Percentiles rank a stretch among this genome's conserved stretches.
Conservation (phyloP, 2,329 filamentous ascomycete genomes). For the Aspergillus candidus region DNA sequence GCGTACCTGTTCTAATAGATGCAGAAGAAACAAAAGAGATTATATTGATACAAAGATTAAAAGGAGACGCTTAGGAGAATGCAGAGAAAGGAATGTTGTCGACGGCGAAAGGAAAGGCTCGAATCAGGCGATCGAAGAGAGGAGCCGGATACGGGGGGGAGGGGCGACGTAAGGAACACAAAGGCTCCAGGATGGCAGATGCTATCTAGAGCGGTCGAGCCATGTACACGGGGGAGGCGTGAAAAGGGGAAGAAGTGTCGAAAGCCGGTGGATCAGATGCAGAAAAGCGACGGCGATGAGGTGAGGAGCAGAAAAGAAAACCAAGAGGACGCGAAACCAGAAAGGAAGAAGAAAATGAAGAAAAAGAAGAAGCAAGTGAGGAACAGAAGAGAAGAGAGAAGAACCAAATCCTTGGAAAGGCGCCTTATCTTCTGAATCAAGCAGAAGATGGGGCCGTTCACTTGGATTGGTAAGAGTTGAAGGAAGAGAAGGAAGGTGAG, state of each 20-base stretch:
- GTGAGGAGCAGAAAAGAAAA: conserved; percentile 8
- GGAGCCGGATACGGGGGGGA: conserved; percentile 18
- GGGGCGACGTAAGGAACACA: conserved; percentile 23
- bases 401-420: conserved; percentile 24
- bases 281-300: conserved; percentile 3
- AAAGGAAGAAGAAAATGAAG: conserved; percentile 4
- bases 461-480: conserved; percentile 11
- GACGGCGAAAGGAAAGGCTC: conserved; percentile 21
- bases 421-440: conserved; percentile 23
- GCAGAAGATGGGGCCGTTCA: conserved; percentile 26
- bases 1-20: conserved; percentile 29
- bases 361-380: conserved; percentile 7
- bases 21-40: conserved; percentile 17
- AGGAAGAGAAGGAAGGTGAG: conserved; percentile 14
- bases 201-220: conserved; percentile 24
- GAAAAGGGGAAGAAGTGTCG: conserved; percentile 13
- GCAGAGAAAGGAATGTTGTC: conserved; percentile 20
- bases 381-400: conserved; percentile 13
- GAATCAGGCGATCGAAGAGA: conserved; percentile 20
- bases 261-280: conserved; percentile 3
- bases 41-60: conserved; percentile 30
- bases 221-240: conserved; percentile 26
- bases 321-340: conserved; percentile 7
- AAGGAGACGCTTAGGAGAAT: conserved; percentile 16
- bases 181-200: conserved; percentile 21